Conservation (phyloP, 306 rosid species). For the Vigna reflexopilosa region DNA sequence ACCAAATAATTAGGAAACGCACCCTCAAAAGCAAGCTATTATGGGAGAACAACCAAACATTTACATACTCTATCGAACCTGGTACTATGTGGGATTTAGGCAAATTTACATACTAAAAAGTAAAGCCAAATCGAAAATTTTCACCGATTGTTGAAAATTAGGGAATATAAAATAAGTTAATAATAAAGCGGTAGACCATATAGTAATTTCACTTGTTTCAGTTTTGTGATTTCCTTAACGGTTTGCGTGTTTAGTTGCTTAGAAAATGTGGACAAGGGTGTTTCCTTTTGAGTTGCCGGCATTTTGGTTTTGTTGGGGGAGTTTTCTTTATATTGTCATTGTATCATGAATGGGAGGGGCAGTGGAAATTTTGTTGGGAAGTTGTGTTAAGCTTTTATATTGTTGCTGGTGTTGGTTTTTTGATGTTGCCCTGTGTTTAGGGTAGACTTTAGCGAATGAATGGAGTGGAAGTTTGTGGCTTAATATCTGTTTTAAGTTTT, state of each 20-base stretch:
- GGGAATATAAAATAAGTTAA: no score
- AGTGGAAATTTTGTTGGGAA: neutral
- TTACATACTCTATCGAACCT: no score
- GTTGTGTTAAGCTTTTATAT: neutral
- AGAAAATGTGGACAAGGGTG: constrained; percentile 23
- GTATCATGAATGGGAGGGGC: constrained; percentile 7
- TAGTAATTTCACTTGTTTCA: no score
- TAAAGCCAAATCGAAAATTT: no score
- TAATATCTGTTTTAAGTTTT: constrained; percentile 7
- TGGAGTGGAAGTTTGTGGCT: constrained; percentile 3
- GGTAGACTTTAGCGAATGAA: constrained; percentile 5
- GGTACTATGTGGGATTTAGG: no score
- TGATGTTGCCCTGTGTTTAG: neutral
- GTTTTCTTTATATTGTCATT: neutral
- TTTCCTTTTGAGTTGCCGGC: neutral
- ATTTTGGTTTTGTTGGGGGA: neutral
- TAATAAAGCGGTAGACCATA: no score
- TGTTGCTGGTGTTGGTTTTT: constrained; percentile 20
- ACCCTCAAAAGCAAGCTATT: no score
- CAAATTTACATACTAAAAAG: no score
- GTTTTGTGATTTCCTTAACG: no score
- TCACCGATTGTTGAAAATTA: no score
- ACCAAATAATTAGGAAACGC: no score
- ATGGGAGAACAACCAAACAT: no score
- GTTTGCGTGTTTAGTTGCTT: neutral